Evolutionary conservation across 257 asterid genomes (phyloP), one percentile per base, ranked within the genome.

Genomic region (Solanum ahanhuiri): DNA sequence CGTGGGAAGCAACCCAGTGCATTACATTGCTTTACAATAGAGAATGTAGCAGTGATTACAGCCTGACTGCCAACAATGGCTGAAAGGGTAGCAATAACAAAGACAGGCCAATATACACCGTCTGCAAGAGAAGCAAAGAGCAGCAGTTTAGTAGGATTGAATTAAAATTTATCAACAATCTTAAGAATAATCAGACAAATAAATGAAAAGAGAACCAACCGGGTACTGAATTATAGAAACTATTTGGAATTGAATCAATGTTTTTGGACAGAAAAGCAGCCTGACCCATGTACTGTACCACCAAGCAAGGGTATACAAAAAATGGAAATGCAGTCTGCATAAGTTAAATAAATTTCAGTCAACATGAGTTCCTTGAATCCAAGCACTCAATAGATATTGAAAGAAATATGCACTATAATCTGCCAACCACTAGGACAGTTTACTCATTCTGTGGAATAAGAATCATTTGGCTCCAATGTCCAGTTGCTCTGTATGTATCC

Each of bases 231-330:
- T 86, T 93, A 41, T 96, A 96, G 93, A 96, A 96, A 90, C 97
- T 87, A 85, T 89, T 89, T 43, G 92, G 91, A 83, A 95, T 90
- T 10, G 95, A 91, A 35, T 86, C 8, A 67, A 92, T 88, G 86
- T 96, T 91, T 92, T 93, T 93, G 2, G 99, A 93, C 54, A 96
- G 96, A 90, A 87, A 96, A 81, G 99, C 99, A 86, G 99, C 99
- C 89, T 96, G 99, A 70, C 99, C 99, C 98, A 95, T 94, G 90
- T 96, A 96, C 87, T 95, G 98, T 90, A 95, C 85, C 33, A 93
- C 97, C 90, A 96, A 92, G 88, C 98, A 93, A 75, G 99, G 99
- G 89, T 96, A 96, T 81, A 96, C 96, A 67, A 89, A 89, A 86
- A 88, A 88, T 34, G 92, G 86, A 91, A 95, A 96, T 83, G 98